Evolutionary conservation across 2,329 filamentous ascomycete species (phyloP), one percentile per base, ranked within the genome.

Genomic region (Corynespora cassiicola): DNA sequence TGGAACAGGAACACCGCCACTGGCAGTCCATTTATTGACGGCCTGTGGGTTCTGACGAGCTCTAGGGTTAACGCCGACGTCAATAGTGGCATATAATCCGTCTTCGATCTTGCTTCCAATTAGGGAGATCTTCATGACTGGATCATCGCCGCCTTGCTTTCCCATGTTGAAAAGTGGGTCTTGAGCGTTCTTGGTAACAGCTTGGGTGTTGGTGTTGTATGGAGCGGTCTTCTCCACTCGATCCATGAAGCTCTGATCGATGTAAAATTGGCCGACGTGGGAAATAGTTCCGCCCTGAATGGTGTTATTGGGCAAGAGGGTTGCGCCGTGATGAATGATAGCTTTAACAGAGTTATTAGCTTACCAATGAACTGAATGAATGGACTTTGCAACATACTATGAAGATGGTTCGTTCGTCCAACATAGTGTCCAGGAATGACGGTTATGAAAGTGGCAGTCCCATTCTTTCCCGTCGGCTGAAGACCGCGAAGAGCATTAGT

Each of bases 181-280:
- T 0, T 77, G 66, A 9, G 63, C 66, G 52, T 84, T 84, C 23
- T 57, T 65, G 4, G 75, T 82, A 14, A 77, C 21, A 11, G 47
- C 50, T 37, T 69, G 64, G 15, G 54, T 69, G 52, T 74, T 74
- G 40, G 63, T 70, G 52, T 59, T 70, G 61, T 75, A 74, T 3
- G 78, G 76, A 1, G 57, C 42, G 1, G 65, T 69, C 7, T 61
- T 60, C 45, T 82, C 76, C 37, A 85, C 79, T 24, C 69, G 47
- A 17, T 54, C 52, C 49, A 81, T 75, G 7, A 86, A 75, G 46
- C 73, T 70, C 58, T 85, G 77, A 60, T 86, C 81, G 39, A 82
- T 82, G 73, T 82, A 86, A 33, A 83, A 57, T 60, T 87, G 83
- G 12, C 83, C 82, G 24, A 85, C 74, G 65, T 86, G 82, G 6